Percentiles rank a stretch among this genome's conserved stretches.
Conservation (phyloP, 495 filamentous ascomycete genomes). For the Xylaria castorea region DNA sequence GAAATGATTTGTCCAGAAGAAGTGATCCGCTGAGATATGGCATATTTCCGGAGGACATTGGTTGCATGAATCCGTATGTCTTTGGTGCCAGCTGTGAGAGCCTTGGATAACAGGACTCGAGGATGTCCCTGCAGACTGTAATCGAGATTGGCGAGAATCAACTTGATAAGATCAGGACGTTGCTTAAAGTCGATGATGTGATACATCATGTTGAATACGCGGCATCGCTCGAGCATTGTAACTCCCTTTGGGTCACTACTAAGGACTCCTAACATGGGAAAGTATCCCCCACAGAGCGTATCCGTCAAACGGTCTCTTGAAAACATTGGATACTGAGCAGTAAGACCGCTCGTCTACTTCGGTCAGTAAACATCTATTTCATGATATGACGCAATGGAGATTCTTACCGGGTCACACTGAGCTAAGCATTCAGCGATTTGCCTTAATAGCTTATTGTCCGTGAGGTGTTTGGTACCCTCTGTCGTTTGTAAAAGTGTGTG, state of each 20-base stretch:
- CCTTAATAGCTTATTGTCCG: conserved; percentile 88
- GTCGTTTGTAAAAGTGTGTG: conserved; percentile 80
- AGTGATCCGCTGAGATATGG: conserved; percentile 56
- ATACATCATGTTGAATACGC: conserved; percentile 99
- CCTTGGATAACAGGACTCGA: conserved; percentile 89
- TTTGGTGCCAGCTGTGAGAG: conserved; percentile 88
- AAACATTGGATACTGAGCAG: conserved; percentile 86
- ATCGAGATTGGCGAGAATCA: conserved; percentile 88
- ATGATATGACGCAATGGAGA: neutral
- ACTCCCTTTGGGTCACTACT: conserved; percentile 82
- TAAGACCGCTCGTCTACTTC: conserved; percentile 79
- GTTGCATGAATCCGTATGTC: conserved; percentile 88
- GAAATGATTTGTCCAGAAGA: conserved; percentile 46
- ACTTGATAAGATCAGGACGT: conserved; percentile 87
- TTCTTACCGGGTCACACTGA: conserved; percentile 75
- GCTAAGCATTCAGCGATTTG: conserved; percentile 95
- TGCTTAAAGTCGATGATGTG: conserved; percentile 91
- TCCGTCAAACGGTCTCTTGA: conserved; percentile 80
- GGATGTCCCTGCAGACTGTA: conserved; percentile 86
- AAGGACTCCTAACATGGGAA: conserved; percentile 85
- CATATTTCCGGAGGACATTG: conserved; percentile 82
- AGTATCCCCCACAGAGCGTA: conserved; percentile 89
- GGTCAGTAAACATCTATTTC: conserved; percentile 28
- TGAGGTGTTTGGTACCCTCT: conserved; percentile 84
- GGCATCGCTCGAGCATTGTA: conserved; percentile 92